phyloP scores from a whole-genome alignment of 179 eudicot genomes.

The Spergularia azorica region DNA sequence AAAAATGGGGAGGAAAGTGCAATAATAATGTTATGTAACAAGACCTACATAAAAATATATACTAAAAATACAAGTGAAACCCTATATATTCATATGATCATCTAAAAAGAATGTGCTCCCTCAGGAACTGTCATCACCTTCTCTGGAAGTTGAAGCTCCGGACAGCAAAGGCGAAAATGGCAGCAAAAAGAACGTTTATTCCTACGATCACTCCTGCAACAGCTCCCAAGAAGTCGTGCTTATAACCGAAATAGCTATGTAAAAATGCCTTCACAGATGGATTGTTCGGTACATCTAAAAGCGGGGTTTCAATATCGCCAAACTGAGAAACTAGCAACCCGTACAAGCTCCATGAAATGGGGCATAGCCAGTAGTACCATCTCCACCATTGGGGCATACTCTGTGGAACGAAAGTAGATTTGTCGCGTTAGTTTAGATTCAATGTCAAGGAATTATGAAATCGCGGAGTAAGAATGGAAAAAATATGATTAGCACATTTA shows the following conservation, averaged over 20 bases:
- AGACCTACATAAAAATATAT: not conserved
- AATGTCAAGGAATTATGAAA: not conserved
- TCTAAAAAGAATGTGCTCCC: constrained; percentile 6
- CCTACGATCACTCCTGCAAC: constrained; percentile 38
- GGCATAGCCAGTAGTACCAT: constrained; percentile 60
- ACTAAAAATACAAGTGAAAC: constrained; percentile 6
- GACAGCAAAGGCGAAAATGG: constrained; percentile 35
- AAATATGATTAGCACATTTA: not conserved
- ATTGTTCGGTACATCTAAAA: constrained; percentile 3
- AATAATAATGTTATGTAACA: not conserved
- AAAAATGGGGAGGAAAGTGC: not conserved
- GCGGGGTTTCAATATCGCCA: constrained; percentile 40
- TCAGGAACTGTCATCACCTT: constrained; percentile 21
- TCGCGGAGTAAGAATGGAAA: not conserved
- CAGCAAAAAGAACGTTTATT: constrained; percentile 32
- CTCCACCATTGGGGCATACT: constrained; percentile 41
- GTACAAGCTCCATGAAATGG: constrained; percentile 64
- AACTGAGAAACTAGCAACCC: constrained; percentile 65
- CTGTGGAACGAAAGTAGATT: constrained; percentile 15
- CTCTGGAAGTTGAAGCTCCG: constrained; percentile 42
- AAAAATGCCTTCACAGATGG: constrained; percentile 25
- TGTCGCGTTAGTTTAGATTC: not conserved
- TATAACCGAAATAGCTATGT: constrained; percentile 35
- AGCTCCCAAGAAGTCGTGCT: constrained; percentile 31
- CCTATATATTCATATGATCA: not conserved